Evolutionary conservation across 108 stramenopile genomes (phyloP).

Genomic region (Epithemia pelagica): DNA sequence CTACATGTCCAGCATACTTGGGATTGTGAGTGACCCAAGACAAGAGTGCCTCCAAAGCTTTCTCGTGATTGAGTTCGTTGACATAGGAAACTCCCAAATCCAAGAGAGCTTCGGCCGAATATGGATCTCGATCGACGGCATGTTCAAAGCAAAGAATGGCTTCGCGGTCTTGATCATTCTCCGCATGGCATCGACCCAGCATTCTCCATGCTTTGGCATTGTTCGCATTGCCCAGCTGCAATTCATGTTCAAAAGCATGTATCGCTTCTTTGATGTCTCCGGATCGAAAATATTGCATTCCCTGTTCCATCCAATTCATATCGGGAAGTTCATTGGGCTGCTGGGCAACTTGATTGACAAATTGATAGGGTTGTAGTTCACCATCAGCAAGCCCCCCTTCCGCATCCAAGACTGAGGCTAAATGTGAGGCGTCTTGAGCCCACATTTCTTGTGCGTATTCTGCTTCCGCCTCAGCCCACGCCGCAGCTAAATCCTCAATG

Average conservation of each 20-base stretch:
- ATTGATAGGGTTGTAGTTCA: slow-evolving; percentile 7
- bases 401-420: not conserved
- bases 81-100: slow-evolving; percentile 89
- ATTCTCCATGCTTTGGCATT: slow-evolving; percentile 86
- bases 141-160: slow-evolving; percentile 88
- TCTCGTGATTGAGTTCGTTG: slow-evolving; percentile 85
- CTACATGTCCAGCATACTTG: slow-evolving; percentile 79
- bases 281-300: slow-evolving; percentile 59
- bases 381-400: not conserved
- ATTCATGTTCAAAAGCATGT: slow-evolving; percentile 80
- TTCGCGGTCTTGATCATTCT: slow-evolving; percentile 86
- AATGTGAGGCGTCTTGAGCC: not conserved
- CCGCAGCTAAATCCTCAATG: slow-evolving; percentile 66
- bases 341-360: slow-evolving; percentile 1
- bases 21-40: slow-evolving; percentile 96
- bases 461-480: slow-evolving; percentile 74
- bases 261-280: slow-evolving; percentile 83
- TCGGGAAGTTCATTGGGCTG: slow-evolving; percentile 1
- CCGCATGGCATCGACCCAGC: slow-evolving; percentile 87
- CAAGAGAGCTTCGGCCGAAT: slow-evolving; percentile 73
- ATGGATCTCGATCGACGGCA: slow-evolving; percentile 89
- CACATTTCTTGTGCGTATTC: slow-evolving; percentile 32
- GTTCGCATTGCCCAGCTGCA: slow-evolving; percentile 60
- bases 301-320: slow-evolving; percentile 52
- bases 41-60: slow-evolving; percentile 72